Evolutionary conservation across 2,329 filamentous ascomycete species (phyloP).

Genomic region (Daldinia eschscholtzii): DNA sequence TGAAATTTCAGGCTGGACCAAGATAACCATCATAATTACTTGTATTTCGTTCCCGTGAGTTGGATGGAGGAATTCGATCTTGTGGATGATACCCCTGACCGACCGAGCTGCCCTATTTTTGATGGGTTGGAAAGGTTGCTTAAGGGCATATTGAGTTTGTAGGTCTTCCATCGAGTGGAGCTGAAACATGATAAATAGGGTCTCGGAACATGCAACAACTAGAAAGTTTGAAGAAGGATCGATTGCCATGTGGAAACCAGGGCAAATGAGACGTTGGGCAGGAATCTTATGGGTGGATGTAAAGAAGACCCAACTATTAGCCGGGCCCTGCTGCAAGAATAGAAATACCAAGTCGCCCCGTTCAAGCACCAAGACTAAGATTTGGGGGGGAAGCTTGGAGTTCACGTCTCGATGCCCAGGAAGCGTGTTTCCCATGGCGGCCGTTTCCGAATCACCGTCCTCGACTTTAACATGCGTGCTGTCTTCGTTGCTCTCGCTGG

Average conservation of each 20-base stretch:
- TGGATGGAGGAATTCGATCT: constrained; percentile 88
- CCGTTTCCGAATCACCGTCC: constrained; percentile 57
- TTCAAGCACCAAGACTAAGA: constrained; percentile 81
- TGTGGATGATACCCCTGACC: constrained; percentile 81
- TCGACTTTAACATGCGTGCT: constrained; percentile 55
- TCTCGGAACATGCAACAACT: constrained; percentile 78
- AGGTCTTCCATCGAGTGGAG: constrained; percentile 69
- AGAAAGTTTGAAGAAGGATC: constrained; percentile 79
- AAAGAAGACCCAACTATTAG: constrained; percentile 69
- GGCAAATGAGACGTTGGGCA: constrained; percentile 68
- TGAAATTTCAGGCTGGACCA: constrained; percentile 62
- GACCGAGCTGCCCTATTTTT: constrained; percentile 58
- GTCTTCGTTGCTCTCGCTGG: constrained; percentile 46
- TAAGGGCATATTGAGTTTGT: constrained; percentile 61
- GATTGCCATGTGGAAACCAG: constrained; percentile 76
- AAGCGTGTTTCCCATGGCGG: constrained; percentile 46
- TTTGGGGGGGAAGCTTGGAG: constrained; percentile 75
- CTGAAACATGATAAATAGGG: constrained; percentile 78
- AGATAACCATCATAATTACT: constrained; percentile 80
- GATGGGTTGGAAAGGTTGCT: constrained; percentile 69
- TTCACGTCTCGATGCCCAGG: constrained; percentile 30
- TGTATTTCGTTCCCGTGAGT: constrained; percentile 73
- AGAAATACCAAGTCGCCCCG: constrained; percentile 82
- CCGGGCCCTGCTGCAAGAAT: constrained; percentile 66
- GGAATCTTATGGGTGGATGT: constrained; percentile 70